Evolutionary conservation across 176 grass and related monocot genomes (phyloP), one percentile per base, ranked within the genome.

Genomic region (Oryza meyeriana): DNA sequence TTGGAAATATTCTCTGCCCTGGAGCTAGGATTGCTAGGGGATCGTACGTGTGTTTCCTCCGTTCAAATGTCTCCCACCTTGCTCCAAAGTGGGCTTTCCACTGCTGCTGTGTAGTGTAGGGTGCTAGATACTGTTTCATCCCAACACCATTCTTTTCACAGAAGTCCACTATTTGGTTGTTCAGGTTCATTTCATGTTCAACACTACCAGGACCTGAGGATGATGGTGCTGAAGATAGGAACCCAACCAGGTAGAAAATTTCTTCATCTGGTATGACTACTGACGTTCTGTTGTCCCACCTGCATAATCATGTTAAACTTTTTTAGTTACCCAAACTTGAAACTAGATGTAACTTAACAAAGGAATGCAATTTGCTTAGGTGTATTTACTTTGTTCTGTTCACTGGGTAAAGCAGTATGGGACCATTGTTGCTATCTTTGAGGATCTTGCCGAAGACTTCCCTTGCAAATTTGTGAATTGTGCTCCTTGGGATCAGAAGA

Each of bases 71-170:
- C 83, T 92, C 93, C 96, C 96, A 99, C 61, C 87, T 92, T 62
- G 75, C 93, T 29, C 96, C 96, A 80, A 95, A 99, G 93, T 99
- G 96, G 82, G 85, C 76, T 85, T 79, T 93, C 96, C 96, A 95
- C 85, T 99, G 87, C 68, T 92, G 82, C 77, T 90, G 89, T 25
- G 91, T 90, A 34, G 77, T 83, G 83, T 99, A 93, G 85, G 90
- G 77, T 20, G 96, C 90, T 65, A 99, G 78, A 75, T 99, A 99
- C 79, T 95, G 93, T 78, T 99, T 99, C 89, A 95, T 94, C 48
- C 80, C 74, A 58, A 95, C 86, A 18, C 69, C 63, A 4, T 87
- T 74, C 35, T 69, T 71, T 47, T 79, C 75, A 30, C 96, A 99
- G 87, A 90, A 95, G 64, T 94, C 80, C 36, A 99, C 6, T 76